Evolutionary conservation across 768 basidiomycete species (phyloP), one percentile per base, ranked within the genome.

Genomic region (Baorangia bicolor): DNA sequence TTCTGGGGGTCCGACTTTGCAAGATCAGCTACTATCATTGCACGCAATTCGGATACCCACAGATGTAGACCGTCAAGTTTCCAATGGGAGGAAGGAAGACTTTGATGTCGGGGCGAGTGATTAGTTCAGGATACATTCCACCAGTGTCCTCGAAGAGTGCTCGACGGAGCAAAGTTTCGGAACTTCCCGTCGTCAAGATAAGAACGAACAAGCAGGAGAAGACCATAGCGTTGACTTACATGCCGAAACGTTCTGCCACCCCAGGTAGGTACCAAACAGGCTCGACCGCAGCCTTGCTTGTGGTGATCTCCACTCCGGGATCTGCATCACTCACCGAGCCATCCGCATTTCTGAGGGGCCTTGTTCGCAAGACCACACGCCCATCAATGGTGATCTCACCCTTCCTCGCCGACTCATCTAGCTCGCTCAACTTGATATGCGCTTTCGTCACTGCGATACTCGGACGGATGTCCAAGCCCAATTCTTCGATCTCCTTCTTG

Each of bases 251-350:
- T 61, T 92, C 89, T 0, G 96, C 96, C 2, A 98, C 86, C 12
- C 94, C 93, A 41, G 95, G 95, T 1, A 97, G 75, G 69, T 89
- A 92, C 95, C 95, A 98, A 14, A 98, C 94, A 0, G 95, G 96
- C 67, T 98, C 96, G 9, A 98, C 88, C 0, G 96, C 95, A 0
- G 94, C 95, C 74, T 98, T 98, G 69, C 85, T 87, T n/a, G 89
- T 82, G 43, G 76, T 83, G 13, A 98, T 83, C 75, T 98, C 96
- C 18, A 98, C 84, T 7, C 96, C 95, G 9, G 87, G 84, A 53
- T 82, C 79, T 25, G 76, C 81, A 8, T 75, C 71, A 51, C 80
- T 85, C 55, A 66, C 66, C 0, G 79, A 78, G 13, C 88, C 88
- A 64, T 91, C 88, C 20, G 79, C 78, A 45, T 88, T 88, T 50